Percentiles rank a stretch among this genome's conserved stretches.
These are phyloP conservation scores for Nicotiana rustica DNA, from an alignment of 305 asterid genomes.

Conservation along the genomic window DNA sequence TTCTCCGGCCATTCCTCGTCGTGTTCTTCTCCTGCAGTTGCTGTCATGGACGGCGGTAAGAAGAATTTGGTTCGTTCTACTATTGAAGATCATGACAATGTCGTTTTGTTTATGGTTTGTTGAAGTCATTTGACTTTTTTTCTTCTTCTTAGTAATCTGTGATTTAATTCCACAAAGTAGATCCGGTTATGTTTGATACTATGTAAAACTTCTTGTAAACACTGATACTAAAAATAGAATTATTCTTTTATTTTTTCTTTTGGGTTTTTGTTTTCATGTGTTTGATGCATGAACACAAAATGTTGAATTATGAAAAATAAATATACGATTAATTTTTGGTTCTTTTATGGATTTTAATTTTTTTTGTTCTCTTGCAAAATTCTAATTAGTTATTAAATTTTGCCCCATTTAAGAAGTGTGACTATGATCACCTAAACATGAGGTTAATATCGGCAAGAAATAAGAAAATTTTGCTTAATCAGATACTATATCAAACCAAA, in stretches of 20 bases:
- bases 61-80: neutral
- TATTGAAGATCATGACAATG: neutral
- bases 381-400: neutral
- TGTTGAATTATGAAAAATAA: neutral
- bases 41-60: neutral
- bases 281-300: neutral
- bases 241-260: neutral
- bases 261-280: neutral
- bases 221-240: neutral
- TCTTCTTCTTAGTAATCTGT: neutral
- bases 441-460: too few relatives aligned
- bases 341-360: neutral
- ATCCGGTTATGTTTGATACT: neutral
- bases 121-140: neutral
- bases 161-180: neutral
- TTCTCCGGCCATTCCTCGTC: conserved; percentile 39
- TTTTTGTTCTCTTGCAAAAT: neutral
- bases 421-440: neutral
- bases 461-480: neutral
- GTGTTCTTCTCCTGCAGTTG: conserved; percentile 31
- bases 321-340: neutral
- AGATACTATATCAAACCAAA: neutral
- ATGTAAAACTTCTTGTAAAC: neutral
- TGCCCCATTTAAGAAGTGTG: neutral
- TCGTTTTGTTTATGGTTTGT: conserved; percentile 10